Evolutionary conservation across 78 protist genomes (phyloP).

Genomic region (Dictyostelium brefeldianum): DNA sequence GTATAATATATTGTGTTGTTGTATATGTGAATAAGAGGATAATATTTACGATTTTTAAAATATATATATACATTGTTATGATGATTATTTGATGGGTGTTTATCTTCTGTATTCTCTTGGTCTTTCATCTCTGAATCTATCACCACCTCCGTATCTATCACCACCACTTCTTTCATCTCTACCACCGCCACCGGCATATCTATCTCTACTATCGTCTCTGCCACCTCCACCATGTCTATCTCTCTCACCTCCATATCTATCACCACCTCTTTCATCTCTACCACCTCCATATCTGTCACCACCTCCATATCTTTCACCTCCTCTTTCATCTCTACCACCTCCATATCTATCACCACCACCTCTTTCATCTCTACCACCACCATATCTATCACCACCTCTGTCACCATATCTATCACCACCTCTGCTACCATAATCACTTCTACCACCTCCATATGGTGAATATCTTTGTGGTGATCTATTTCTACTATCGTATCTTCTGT

Average conservation of each 20-base stretch:
- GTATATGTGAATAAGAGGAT: too few species aligned
- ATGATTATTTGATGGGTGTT: too few species aligned
- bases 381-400: not conserved
- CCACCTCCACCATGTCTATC: not conserved
- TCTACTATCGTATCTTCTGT: constrained; percentile 23
- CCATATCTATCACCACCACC: constrained; percentile 20
- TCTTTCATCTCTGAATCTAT: constrained; percentile 53
- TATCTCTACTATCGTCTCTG: constrained; percentile 34
- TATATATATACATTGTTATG: too few species aligned
- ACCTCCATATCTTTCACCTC: constrained; percentile 13
- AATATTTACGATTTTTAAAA: too few species aligned
- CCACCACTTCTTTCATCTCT: not conserved
- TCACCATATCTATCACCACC: constrained; percentile 23
- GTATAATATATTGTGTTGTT: not conserved
- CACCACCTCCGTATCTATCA: not conserved
- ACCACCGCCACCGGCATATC: not conserved
- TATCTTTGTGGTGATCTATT: constrained; percentile 43
- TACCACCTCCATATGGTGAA: constrained; percentile 66
- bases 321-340: not conserved
- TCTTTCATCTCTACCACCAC: not conserved
- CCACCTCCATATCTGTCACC: not conserved
- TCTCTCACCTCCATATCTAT: constrained; percentile 25
- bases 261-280: not conserved
- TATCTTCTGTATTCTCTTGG: constrained; percentile 33
- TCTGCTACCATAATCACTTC: not conserved